Conservation (phyloP, 306 rosid species). For the Astragalus glycyphyllos region DNA sequence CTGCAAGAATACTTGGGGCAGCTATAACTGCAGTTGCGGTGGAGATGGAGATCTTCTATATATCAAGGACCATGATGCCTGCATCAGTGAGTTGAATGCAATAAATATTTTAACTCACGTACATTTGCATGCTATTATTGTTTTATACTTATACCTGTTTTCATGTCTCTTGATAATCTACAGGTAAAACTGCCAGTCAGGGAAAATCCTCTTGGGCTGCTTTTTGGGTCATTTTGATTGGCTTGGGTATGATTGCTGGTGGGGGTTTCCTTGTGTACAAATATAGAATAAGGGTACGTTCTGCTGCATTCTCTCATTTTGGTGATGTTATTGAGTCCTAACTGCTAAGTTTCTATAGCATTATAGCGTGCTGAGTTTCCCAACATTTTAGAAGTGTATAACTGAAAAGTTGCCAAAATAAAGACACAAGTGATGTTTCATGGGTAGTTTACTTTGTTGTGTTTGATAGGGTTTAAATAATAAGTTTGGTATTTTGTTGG, state of each 20-base stretch:
- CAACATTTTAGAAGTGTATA: neutral
- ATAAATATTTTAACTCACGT: constrained; percentile 5
- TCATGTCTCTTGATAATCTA: constrained; percentile 41
- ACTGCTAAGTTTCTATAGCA: constrained; percentile 17
- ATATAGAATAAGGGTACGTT: constrained; percentile 85
- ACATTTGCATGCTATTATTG: constrained; percentile 31
- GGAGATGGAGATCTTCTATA: constrained; percentile 83
- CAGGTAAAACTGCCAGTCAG: constrained; percentile 79
- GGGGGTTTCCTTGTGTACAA: constrained; percentile 93
- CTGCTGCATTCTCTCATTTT: constrained; percentile 36
- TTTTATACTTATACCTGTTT: constrained; percentile 23
- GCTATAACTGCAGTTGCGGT: constrained; percentile 81
- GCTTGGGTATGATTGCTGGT: constrained; percentile 80
- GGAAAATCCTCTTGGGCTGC: constrained; percentile 81
- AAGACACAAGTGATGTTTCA: constrained; percentile 16
- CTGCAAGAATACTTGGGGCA: constrained; percentile 94
- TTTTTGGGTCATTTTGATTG: constrained; percentile 80
- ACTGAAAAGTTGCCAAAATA: constrained; percentile 2
- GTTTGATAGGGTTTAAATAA: constrained; percentile 13
- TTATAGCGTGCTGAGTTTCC: neutral
- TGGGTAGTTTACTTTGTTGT: neutral
- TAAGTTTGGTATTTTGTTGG: constrained; percentile 26
- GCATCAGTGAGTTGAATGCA: constrained; percentile 77
- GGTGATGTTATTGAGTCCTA: constrained; percentile 36
- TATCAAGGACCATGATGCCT: constrained; percentile 84